phyloP scores from a whole-genome alignment of 129 eudicot genomes.

The Chrysanthemum lavandulifolium region DNA sequence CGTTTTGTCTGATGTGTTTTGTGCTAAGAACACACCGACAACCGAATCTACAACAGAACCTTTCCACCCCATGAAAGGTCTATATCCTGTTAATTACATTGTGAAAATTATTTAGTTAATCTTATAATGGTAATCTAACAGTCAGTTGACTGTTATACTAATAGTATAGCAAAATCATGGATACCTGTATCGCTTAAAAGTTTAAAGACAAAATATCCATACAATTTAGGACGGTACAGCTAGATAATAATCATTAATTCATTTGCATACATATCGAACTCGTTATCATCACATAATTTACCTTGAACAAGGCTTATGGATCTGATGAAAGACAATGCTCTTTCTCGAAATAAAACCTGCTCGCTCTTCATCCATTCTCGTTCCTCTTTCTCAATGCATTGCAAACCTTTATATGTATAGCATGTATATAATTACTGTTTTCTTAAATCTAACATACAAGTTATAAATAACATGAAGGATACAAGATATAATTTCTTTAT shows the following conservation, averaged over 20 bases:
- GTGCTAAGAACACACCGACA: constrained; percentile 41
- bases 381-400: constrained; percentile 24
- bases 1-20: constrained; percentile 25
- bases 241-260: neutral
- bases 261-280: constrained; percentile 11
- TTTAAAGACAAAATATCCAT: too few relatives aligned
- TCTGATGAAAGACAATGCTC: constrained; percentile 23
- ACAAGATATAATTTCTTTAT: too few relatives aligned
- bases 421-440: neutral
- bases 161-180: too few relatives aligned
- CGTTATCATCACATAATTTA: neutral
- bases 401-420: constrained; percentile 1
- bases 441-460: neutral
- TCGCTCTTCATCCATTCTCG: constrained; percentile 21
- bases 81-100: constrained; percentile 30
- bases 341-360: constrained; percentile 30
- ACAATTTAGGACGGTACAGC: neutral
- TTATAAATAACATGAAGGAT: neutral
- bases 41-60: constrained; percentile 45
- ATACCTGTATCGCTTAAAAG: too few relatives aligned
- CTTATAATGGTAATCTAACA: too few relatives aligned
- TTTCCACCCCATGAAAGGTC: constrained; percentile 45
- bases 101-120: too few relatives aligned
- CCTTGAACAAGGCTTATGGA: constrained; percentile 29
- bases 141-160: too few relatives aligned